phyloP scores from a whole-genome alignment of 2,329 filamentous ascomycete species.

The Beauveria rudraprayagi region DNA sequence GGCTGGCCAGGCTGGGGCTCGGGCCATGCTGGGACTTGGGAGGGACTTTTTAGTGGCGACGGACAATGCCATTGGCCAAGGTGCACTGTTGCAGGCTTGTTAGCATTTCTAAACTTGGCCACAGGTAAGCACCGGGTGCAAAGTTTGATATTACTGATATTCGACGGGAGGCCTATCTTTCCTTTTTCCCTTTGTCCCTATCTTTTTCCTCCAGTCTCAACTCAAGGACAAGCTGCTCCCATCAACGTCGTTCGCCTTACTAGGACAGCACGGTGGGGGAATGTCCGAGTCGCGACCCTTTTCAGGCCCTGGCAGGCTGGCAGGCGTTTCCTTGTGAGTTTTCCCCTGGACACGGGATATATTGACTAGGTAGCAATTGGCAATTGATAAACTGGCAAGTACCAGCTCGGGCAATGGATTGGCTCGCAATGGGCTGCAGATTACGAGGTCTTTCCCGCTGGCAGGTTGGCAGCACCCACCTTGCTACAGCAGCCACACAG shows the following conservation, averaged over 20 bases:
- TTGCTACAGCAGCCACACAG: not conserved
- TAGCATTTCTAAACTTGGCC: too few species aligned
- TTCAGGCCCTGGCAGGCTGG: not conserved
- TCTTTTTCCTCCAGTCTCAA: too few species aligned
- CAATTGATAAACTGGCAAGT: not conserved
- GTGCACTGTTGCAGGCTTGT: too few species aligned
- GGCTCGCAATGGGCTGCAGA: not conserved
- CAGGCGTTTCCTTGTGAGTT: not conserved
- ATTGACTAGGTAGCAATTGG: not conserved
- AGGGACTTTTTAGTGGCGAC: too few species aligned
- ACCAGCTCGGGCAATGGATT: not conserved
- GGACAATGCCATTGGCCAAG: too few species aligned
- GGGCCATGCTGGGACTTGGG: too few species aligned
- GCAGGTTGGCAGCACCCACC: not conserved
- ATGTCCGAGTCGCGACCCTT: not conserved
- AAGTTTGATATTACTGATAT: too few species aligned
- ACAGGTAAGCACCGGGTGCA: too few species aligned
- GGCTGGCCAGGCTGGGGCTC: not conserved
- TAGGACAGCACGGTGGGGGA: not conserved
- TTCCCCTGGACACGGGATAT: not conserved
- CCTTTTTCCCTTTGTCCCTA: too few species aligned
- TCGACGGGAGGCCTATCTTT: too few species aligned
- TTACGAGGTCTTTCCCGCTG: not conserved
- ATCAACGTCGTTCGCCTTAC: too few species aligned
- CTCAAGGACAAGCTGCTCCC: too few species aligned